Percentiles rank a stretch among this genome's conserved stretches.
phyloP scores from a whole-genome alignment of 345 rosid species.

The Eucalyptus polyanthemos region DNA sequence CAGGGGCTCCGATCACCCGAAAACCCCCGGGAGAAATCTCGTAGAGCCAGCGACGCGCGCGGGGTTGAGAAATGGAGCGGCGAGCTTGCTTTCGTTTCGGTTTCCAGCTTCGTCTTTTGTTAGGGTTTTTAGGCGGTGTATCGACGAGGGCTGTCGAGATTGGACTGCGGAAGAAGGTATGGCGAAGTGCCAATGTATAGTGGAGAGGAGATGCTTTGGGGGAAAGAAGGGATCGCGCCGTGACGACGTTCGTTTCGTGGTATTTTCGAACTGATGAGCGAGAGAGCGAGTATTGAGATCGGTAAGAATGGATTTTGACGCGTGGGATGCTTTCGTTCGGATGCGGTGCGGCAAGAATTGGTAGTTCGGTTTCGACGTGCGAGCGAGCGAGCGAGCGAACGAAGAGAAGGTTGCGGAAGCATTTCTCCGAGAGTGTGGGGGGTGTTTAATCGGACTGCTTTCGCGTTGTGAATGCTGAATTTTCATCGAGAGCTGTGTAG shows the following conservation, averaged over 20 bases:
- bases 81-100: background rate
- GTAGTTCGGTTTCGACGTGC: background rate
- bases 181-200: no score
- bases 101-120: background rate
- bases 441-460: background rate
- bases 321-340: background rate
- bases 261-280: no score
- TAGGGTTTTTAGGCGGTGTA: background rate
- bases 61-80: background rate
- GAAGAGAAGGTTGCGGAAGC: background rate
- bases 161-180: background rate
- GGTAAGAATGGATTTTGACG: background rate
- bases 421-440: background rate
- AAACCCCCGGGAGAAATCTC: background rate
- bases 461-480: no score
- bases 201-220: no score
- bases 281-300: background rate
- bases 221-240: no score
- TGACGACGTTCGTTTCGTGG: no score
- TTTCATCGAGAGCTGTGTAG: no score
- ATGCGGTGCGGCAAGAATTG: background rate
- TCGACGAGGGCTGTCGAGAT: background rate
- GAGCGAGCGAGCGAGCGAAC: background rate
- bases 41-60: no score
- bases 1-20: background rate